Conservation (phyloP, 148 eudicot species). For the Persicaria tinctoria region DNA sequence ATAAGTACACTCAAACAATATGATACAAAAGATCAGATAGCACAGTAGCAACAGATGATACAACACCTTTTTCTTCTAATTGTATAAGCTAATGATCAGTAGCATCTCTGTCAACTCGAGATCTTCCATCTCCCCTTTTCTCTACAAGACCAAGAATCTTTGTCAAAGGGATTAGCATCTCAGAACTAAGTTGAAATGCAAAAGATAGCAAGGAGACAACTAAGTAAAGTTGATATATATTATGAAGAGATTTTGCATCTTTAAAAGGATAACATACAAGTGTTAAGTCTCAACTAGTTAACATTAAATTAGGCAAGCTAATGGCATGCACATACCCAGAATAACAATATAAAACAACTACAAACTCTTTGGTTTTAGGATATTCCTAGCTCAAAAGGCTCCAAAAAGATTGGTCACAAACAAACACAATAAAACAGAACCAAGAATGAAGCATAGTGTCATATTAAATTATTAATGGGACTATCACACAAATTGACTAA, state of each 20-base stretch:
- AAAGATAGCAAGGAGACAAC: neutral
- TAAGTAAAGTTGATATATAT: neutral
- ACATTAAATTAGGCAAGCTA: neutral
- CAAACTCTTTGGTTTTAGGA: neutral
- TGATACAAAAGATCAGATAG: constrained; percentile 81
- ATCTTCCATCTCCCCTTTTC: constrained; percentile 69
- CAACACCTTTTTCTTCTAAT: constrained; percentile 85
- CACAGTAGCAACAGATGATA: constrained; percentile 80
- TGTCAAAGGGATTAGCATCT: constrained; percentile 4
- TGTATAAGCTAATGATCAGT: constrained; percentile 76
- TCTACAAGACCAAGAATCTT: constrained; percentile 29
- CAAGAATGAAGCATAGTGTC: neutral
- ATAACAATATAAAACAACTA: neutral
- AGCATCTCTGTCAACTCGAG: constrained; percentile 64
- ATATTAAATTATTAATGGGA: neutral
- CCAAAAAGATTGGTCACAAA: neutral
- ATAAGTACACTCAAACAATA: too few relatives aligned
- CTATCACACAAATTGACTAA: neutral
- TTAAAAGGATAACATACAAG: neutral
- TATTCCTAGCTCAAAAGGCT: neutral
- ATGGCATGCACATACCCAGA: neutral
- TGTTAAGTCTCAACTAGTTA: neutral
- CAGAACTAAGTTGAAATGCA: too few relatives aligned
- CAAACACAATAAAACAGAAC: neutral
- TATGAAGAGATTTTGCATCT: neutral